Percentiles rank a stretch among this genome's conserved stretches.
These are phyloP conservation scores for Trichocladium antarcticum DNA, from an alignment of 495 filamentous ascomycete genomes.

Conservation along the genomic window DNA sequence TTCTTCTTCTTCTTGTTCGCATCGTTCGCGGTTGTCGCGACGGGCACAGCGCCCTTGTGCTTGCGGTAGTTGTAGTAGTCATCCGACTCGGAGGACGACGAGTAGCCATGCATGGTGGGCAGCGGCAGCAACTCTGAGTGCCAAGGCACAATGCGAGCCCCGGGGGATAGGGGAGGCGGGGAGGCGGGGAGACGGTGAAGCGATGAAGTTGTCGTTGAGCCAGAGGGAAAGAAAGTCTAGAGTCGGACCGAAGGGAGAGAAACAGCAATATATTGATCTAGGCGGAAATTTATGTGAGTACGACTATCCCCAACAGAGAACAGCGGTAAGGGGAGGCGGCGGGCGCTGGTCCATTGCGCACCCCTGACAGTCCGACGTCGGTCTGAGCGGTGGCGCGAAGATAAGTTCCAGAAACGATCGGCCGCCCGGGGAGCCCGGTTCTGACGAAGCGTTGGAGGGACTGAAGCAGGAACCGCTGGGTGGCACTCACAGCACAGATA, in stretches of 20 bases:
- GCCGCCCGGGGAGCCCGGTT: background rate
- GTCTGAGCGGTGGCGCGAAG: conserved; percentile 6
- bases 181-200: background rate
- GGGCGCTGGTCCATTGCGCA: background rate
- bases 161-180: background rate
- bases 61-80: conserved; percentile 27
- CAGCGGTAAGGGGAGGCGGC: background rate
- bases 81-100: conserved; percentile 27
- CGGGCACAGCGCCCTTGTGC: conserved; percentile 18
- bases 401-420: conserved; percentile 7
- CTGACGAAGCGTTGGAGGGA: background rate
- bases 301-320: background rate
- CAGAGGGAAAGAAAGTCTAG: background rate
- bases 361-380: background rate
- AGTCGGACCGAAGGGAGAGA: background rate
- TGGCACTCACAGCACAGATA: conserved; percentile 2
- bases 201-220: background rate
- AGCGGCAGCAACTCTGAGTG: background rate
- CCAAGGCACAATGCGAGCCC: background rate
- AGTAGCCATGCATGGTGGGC: conserved; percentile 30
- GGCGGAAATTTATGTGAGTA: background rate
- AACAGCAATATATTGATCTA: background rate
- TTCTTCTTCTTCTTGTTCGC: conserved; percentile 43
- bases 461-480: background rate
- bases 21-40: conserved; percentile 15